phyloP scores from a whole-genome alignment of 2,329 filamentous ascomycete species.

The Chrysoporthe deuterocubensis region DNA sequence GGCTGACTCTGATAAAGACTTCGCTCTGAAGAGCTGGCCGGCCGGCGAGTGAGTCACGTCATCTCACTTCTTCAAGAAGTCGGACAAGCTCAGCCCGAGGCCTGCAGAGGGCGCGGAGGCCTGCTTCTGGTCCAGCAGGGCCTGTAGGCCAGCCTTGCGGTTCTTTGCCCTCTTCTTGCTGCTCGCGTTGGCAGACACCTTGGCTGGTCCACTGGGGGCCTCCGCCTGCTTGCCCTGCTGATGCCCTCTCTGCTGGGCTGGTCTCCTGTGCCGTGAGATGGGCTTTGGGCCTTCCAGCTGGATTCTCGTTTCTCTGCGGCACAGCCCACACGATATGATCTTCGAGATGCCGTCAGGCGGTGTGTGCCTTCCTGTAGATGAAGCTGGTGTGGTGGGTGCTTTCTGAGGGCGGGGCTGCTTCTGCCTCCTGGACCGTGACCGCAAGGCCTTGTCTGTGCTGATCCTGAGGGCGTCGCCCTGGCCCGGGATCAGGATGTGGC shows the following conservation, averaged over 20 bases:
- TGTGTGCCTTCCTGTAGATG: slow-evolving; percentile 9
- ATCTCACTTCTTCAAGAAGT: slow-evolving; percentile 52
- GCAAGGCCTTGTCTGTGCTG: slow-evolving; percentile 50
- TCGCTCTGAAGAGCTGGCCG: neutral
- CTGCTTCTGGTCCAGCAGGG: slow-evolving; percentile 60
- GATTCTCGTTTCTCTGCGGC: slow-evolving; percentile 48
- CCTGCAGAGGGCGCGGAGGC: slow-evolving; percentile 42
- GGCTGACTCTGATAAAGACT: neutral
- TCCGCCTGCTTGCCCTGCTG: slow-evolving; percentile 14
- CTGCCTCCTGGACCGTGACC: slow-evolving; percentile 50
- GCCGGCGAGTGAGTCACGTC: slow-evolving; percentile 6
- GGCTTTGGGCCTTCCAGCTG: slow-evolving; percentile 43
- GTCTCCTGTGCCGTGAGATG: slow-evolving; percentile 35
- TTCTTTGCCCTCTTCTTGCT: slow-evolving; percentile 70
- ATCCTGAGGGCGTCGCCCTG: slow-evolving; percentile 47
- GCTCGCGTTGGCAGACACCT: slow-evolving; percentile 54
- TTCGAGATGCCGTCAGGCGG: slow-evolving; percentile 41
- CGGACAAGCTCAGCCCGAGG: slow-evolving; percentile 55
- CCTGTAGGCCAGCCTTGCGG: slow-evolving; percentile 68
- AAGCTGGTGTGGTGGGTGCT: neutral
- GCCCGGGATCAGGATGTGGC: slow-evolving; percentile 62
- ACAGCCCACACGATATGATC: slow-evolving; percentile 50
- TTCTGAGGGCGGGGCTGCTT: slow-evolving; percentile 5
- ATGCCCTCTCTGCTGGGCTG: slow-evolving; percentile 16
- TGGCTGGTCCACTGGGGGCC: slow-evolving; percentile 34